phyloP scores from a whole-genome alignment of 1,139 yeast genomes.

The Diutina mesorugosa region DNA sequence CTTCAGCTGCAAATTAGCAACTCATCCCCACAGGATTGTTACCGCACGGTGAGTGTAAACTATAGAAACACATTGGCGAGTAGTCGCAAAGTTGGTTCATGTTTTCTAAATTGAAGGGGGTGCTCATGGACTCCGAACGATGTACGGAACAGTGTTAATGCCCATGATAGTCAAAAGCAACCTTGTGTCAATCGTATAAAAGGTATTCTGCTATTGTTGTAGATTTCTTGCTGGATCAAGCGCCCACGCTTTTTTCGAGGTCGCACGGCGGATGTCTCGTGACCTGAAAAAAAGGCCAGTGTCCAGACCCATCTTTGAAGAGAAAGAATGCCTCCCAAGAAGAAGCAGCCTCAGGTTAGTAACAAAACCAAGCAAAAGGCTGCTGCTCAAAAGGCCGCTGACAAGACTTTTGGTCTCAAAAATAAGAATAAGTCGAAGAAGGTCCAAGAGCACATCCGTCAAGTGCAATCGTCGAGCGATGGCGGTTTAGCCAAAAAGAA shows the following conservation, averaged over 20 bases:
- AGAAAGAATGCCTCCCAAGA: constrained; percentile 45
- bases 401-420: constrained; percentile 89
- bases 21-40: too few relatives aligned
- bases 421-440: constrained; percentile 87
- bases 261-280: not conserved
- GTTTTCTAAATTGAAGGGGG: too few relatives aligned
- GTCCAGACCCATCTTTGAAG: not conserved
- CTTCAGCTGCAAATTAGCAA: too few relatives aligned
- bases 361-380: constrained; percentile 58
- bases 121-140: too few relatives aligned
- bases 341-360: constrained; percentile 42
- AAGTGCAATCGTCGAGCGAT: constrained; percentile 52
- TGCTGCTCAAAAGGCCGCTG: constrained; percentile 47
- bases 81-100: too few relatives aligned
- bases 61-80: too few relatives aligned
- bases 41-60: too few relatives aligned
- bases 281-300: not conserved
- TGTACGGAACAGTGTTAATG: too few relatives aligned
- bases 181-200: too few relatives aligned
- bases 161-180: too few relatives aligned
- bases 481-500: constrained; percentile 57
- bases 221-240: too few relatives aligned
- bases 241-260: not conserved
- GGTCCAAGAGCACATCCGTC: constrained; percentile 77
- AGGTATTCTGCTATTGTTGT: too few relatives aligned